phyloP scores from a whole-genome alignment of 2,329 filamentous ascomycete species.

The Podosphaera aphanis region DNA sequence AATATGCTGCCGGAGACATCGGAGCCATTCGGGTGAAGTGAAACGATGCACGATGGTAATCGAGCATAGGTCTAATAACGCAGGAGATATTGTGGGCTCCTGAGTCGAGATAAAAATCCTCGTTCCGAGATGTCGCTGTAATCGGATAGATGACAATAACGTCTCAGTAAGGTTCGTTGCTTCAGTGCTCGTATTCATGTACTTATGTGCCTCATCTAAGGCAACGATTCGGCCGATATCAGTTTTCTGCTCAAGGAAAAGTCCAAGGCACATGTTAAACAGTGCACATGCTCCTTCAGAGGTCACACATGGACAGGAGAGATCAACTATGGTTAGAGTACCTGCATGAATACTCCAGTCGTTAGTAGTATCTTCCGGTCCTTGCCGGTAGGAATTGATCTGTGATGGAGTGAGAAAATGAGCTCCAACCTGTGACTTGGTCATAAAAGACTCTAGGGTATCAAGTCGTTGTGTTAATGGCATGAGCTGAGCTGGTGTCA shows the following conservation, averaged over 20 bases:
- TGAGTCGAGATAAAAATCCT: constrained; percentile 54
- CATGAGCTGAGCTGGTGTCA: constrained; percentile 25
- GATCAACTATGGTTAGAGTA: constrained; percentile 36
- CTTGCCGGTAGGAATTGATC: not conserved
- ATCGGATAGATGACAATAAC: constrained; percentile 37
- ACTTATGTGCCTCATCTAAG: constrained; percentile 62
- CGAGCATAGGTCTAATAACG: constrained; percentile 46
- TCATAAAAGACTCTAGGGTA: constrained; percentile 24
- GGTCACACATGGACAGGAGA: constrained; percentile 49
- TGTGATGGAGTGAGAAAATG: too few species aligned
- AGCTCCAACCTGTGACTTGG: not conserved
- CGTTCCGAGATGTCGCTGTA: constrained; percentile 44
- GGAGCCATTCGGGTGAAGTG: constrained; percentile 35
- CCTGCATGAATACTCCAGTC: constrained; percentile 9
- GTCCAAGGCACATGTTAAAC: constrained; percentile 45
- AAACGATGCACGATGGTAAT: constrained; percentile 51
- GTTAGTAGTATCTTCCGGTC: constrained; percentile 2
- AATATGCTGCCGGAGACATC: constrained; percentile 20
- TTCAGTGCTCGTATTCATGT: constrained; percentile 34
- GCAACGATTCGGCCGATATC: constrained; percentile 37
- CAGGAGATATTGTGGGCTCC: constrained; percentile 47
- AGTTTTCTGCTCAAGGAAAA: constrained; percentile 32
- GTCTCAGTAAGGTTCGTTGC: constrained; percentile 34
- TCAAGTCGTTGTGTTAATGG: constrained; percentile 37
- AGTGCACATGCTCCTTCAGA: constrained; percentile 42